Base-by-base conservation (phyloP, 2,329 filamentous ascomycete genomes). In the Sporothrix humicola region DNA sequence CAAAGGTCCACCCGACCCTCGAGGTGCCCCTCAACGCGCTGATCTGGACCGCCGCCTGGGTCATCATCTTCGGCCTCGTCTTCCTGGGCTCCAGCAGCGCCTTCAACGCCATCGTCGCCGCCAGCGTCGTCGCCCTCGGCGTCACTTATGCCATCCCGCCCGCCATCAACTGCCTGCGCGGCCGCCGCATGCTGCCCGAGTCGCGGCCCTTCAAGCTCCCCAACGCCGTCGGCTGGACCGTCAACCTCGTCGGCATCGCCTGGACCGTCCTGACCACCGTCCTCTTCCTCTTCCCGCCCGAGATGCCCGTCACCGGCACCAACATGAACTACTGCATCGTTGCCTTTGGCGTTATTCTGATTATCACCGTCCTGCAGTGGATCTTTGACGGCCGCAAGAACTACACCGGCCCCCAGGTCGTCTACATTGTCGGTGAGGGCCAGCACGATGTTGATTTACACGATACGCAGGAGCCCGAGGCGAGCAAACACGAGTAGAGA, bases 81-180 rank as follows among this genome's bases (percentile, higher is more conserved):
- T 85, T 92, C 79, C 84, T 94, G 2, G 91, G 90, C 0, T 92
- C 90, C 1, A 84, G 82, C 68, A 88, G 87, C 74, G 91, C 91
- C 0, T 93, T 93, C 81, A 85, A 84, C 77, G 81, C 82, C n/a
- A 79, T 83, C 10, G 78, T 83, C 1, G 79, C 81, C 8, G 81
- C 80, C 23, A 80, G 80, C 23, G 79, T 83, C 42, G 84, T 83
- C 15, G 88, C 91, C 0, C 85, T 95, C 0, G 89, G 91, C 7
- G 82, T 94, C 5, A 91, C 90, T 2, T 95, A 95, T 77, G 92
- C 88, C 6, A 92, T 95, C 54, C 93, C 92, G 0, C 88, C 93
- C 65, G 84, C 87, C 0, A 89, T 94, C 76, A 93, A 94, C 77
- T 87, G 89, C 73, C 79, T 92, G 1, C 88, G 90, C 0, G 90